These are phyloP conservation scores for Cutaneotrichosporon cavernicola DNA, from an alignment of 1,284 basidiomycete genomes.

Conservation along the genomic window DNA sequence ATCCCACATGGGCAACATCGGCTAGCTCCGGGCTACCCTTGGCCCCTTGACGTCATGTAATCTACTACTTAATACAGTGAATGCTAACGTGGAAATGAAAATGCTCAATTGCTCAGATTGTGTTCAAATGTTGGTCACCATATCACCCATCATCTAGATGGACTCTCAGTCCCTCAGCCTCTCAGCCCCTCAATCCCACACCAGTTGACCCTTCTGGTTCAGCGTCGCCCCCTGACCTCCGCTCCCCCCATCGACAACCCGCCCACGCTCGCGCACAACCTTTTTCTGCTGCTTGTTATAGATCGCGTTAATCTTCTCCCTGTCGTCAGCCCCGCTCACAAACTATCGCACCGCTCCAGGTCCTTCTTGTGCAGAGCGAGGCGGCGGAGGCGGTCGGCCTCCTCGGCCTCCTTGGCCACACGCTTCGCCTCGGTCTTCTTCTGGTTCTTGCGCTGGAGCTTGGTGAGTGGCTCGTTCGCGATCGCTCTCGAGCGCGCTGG, in stretches of 20 bases:
- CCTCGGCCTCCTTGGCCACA: slow-evolving; percentile 40
- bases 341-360: slow-evolving; percentile 39
- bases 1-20: neutral
- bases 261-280: slow-evolving; percentile 28
- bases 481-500: neutral
- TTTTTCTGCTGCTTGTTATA: slow-evolving; percentile 35
- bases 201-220: slow-evolving; percentile 41
- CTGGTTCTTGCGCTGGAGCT: slow-evolving; percentile 47
- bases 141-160: neutral
- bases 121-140: no score
- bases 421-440: slow-evolving; percentile 50
- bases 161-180: slow-evolving; percentile 31
- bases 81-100: no score
- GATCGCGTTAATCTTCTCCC: slow-evolving; percentile 46
- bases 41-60: neutral
- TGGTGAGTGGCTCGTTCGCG: slow-evolving; percentile 26
- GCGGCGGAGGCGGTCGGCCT: slow-evolving; percentile 41
- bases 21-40: no score
- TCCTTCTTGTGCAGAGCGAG: slow-evolving; percentile 43
- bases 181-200: slow-evolving; percentile 44
- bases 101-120: neutral
- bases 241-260: slow-evolving; percentile 21
- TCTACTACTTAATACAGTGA: neutral
- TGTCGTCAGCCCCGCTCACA: slow-evolving; percentile 17
- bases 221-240: slow-evolving; percentile 29